Evolutionary conservation across 306 rosid species (phyloP), one percentile per base, ranked within the genome.

Genomic region (Trifolium fragiferum): DNA sequence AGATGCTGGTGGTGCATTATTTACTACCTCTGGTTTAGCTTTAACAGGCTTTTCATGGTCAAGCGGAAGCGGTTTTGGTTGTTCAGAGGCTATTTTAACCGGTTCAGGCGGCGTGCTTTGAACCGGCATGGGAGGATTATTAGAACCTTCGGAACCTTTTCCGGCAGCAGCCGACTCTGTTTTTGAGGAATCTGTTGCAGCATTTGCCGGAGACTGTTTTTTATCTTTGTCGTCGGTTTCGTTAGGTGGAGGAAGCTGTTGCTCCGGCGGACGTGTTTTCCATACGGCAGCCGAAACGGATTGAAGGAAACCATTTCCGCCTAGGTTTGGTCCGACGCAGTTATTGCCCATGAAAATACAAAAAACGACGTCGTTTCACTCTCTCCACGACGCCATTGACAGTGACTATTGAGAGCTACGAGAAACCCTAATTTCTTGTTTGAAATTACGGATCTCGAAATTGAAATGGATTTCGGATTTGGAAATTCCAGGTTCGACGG

Each of bases 321-420:
- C 86, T 43, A 76, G 64, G 81, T 78, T 92, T 61, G 97, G 96
- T 66, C 98, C 98, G 15, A 87, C 89, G 12, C 99, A 94, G 78
- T 87, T 87, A 84, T 94, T 94, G 78, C 99, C 99, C 99, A 94
- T 94, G 75, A 85, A 77, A 68, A 58, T 75, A 1, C 3, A 3
- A 72, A 61, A 61, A 51, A 66, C 63, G 54, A 46, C 75, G 75
- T 59, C 50, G 19, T 38, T 70, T 75, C 61, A 44, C 70, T 72
- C 81, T 77, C 68, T 76, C 63, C 62, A 8, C 73, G 68, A 78
- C 73, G 69, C 79, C 87, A 85, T 84, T 46, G 78, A 82, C 61
- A 74, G 37, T 66, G 37, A 57, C 33, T 61, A 27, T 20, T 73
- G 76, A 72, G 61, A 80, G 80, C 73, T 51, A 19, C 75, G 75